Conservation (phyloP, 768 basidiomycete species). For the Tricholoma furcatifolium region DNA sequence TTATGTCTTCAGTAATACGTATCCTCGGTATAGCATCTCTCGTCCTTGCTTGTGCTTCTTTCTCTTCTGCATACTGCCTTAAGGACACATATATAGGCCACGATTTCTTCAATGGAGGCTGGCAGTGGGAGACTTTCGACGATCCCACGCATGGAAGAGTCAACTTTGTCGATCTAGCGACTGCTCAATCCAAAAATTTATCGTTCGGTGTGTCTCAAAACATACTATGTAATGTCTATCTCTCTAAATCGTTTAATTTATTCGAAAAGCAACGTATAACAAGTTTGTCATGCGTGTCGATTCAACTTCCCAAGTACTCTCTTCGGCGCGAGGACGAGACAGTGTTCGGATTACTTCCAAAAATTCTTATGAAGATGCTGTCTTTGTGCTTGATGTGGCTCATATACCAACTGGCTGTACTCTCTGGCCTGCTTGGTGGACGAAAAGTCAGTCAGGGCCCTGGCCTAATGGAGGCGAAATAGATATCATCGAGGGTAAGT, state of each 20-base stretch:
- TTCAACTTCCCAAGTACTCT: constrained; percentile 31
- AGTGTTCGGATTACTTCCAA: constrained; percentile 54
- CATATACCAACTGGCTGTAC: constrained; percentile 63
- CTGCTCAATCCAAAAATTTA: constrained; percentile 42
- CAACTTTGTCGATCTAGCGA: constrained; percentile 49
- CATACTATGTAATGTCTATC: background rate
- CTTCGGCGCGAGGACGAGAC: constrained; percentile 47
- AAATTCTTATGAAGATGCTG: constrained; percentile 40
- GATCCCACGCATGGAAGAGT: constrained; percentile 71
- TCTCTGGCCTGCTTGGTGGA: constrained; percentile 71
- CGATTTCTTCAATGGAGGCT: constrained; percentile 41
- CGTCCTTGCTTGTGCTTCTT: background rate
- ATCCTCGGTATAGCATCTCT: constrained; percentile 1
- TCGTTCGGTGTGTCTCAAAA: constrained; percentile 38
- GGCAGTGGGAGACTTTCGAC: constrained; percentile 46
- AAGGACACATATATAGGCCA: constrained; percentile 12
- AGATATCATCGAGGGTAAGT: constrained; percentile 57
- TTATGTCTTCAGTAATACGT: constrained; percentile 1
- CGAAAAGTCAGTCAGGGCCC: constrained; percentile 44
- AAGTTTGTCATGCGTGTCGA: constrained; percentile 64
- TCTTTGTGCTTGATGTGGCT: constrained; percentile 49
- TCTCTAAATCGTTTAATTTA: no score
- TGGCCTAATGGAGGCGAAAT: constrained; percentile 67
- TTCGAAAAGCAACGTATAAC: constrained; percentile 28
- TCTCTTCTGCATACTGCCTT: constrained; percentile 8